phyloP scores from a whole-genome alignment of 768 basidiomycete genomes.

The Pleurotus tuoliensis region DNA sequence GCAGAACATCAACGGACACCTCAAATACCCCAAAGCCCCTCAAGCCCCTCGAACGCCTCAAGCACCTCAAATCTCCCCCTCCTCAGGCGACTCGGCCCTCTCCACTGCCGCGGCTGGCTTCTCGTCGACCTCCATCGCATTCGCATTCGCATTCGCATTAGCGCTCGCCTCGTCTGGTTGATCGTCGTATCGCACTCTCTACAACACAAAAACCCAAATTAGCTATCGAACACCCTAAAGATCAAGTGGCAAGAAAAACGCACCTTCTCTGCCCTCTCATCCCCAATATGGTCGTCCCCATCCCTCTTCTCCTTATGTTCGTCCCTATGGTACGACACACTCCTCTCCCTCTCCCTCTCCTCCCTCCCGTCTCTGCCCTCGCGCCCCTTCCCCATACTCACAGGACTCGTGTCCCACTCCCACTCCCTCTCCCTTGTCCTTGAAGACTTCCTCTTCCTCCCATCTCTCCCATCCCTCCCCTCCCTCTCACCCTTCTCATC shows the following conservation, averaged over 20 bases:
- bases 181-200: constrained; percentile 55
- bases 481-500: constrained; percentile 56
- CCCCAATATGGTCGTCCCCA: constrained; percentile 42
- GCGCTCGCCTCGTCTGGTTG: constrained; percentile 25
- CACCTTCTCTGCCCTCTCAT: constrained; percentile 69
- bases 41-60: too few species aligned
- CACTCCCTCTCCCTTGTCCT: constrained; percentile 45
- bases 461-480: constrained; percentile 35
- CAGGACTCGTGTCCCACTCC: constrained; percentile 31
- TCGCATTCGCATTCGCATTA: too few species aligned
- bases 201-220: background rate
- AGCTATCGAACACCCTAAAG: too few species aligned
- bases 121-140: constrained; percentile 39
- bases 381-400: constrained; percentile 10
- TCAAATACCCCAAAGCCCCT: too few species aligned
- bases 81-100: constrained; percentile 79
- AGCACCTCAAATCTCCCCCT: constrained; percentile 69
- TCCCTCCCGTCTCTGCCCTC: too few species aligned
- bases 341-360: constrained; percentile 29
- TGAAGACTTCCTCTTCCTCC: constrained; percentile 39
- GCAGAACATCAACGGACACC: too few species aligned
- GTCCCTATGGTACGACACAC: constrained; percentile 34
- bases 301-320: constrained; percentile 52
- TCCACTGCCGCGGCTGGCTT: constrained; percentile 31
- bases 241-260: background rate